Percentiles rank a stretch among this genome's conserved stretches.
These are phyloP conservation scores for Tilletia indica DNA, from an alignment of 1,284 basidiomycete genomes.

Conservation along the genomic window DNA sequence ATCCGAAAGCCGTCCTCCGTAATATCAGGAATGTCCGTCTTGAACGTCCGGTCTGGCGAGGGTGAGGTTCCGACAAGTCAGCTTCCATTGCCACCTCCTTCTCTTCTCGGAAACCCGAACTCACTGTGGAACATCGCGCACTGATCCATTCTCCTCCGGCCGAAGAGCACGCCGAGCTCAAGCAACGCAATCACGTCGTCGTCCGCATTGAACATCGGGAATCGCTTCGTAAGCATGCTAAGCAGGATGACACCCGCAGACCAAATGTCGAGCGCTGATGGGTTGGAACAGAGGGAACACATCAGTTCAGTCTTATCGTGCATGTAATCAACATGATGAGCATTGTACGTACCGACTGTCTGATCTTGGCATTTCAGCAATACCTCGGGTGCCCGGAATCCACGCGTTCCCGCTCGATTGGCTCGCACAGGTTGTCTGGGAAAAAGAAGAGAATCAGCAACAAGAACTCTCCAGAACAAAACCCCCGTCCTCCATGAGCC, in stretches of 20 bases:
- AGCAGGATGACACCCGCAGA: constrained; percentile 87
- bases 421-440: constrained; percentile 76
- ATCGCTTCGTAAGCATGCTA: constrained; percentile 87
- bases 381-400: constrained; percentile 95
- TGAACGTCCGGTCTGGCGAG: constrained; percentile 9
- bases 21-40: constrained; percentile 14
- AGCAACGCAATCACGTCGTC: constrained; percentile 93
- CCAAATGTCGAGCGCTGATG: constrained; percentile 89
- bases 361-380: constrained; percentile 92
- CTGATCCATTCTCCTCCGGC: constrained; percentile 77
- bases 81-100: too few species aligned
- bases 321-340: not conserved
- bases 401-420: constrained; percentile 92
- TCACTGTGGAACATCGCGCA: constrained; percentile 84
- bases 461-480: too few species aligned
- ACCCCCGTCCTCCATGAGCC: too few species aligned
- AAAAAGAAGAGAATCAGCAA: not conserved
- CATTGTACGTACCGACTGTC: constrained; percentile 68
- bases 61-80: not conserved
- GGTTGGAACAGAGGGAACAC: not conserved
- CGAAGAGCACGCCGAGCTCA: constrained; percentile 88
- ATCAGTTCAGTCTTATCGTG: not conserved
- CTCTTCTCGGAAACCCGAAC: too few species aligned
- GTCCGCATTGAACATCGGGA: constrained; percentile 89
- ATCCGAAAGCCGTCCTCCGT: not conserved